These are phyloP conservation scores for Chlorencoelia australis DNA, from an alignment of 2,329 filamentous ascomycete genomes.

Conservation along the genomic window DNA sequence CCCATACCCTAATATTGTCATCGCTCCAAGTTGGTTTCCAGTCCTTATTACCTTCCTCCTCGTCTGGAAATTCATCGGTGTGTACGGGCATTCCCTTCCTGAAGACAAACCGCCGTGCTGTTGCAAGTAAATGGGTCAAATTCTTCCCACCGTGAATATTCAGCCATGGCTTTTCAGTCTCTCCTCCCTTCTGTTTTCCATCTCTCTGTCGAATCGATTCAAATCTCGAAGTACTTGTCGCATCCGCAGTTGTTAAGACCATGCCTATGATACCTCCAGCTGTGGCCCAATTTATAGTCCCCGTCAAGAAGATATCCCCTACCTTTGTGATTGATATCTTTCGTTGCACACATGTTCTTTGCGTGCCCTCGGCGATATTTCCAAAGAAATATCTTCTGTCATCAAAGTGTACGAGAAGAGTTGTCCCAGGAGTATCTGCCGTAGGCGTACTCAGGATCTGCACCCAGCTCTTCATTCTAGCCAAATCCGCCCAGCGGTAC, in stretches of 20 bases:
- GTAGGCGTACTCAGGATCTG: constrained; percentile 76
- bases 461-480: constrained; percentile 61
- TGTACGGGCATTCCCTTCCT: constrained; percentile 69
- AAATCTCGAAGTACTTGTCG: constrained; percentile 37
- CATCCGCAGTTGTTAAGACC: constrained; percentile 74
- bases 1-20: constrained; percentile 73
- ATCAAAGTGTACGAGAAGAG: constrained; percentile 69
- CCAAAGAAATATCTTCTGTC: constrained; percentile 79
- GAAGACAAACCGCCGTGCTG: constrained; percentile 75
- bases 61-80: constrained; percentile 50
- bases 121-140: constrained; percentile 69
- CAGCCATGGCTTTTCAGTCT: constrained; percentile 32
- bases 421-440: constrained; percentile 75
- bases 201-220: constrained; percentile 25
- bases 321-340: constrained; percentile 55
- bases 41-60: constrained; percentile 18
- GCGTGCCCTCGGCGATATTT: constrained; percentile 71
- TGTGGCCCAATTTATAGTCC: constrained; percentile 63
- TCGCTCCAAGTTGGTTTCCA: constrained; percentile 62
- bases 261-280: constrained; percentile 77
- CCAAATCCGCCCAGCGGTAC: not conserved
- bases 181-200: constrained; percentile 13
- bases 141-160: constrained; percentile 76
- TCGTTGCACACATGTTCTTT: constrained; percentile 55
- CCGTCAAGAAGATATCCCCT: constrained; percentile 74